A percentile compares a stretch with the other conserved stretches of the same genome.
Conservation (phyloP, 305 asterid species). For the Nicotiana rustica region DNA sequence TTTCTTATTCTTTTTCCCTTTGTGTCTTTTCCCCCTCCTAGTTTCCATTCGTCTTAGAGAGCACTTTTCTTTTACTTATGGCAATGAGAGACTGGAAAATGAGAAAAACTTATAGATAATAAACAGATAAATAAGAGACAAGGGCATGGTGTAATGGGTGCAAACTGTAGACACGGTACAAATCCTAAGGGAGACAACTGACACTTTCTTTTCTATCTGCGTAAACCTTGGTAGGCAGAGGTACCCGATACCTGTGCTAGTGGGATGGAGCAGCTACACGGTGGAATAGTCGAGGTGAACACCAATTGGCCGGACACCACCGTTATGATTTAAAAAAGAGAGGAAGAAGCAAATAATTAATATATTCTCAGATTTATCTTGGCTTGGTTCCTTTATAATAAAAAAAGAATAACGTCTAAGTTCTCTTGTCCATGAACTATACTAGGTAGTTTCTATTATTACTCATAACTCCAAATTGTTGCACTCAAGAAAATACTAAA, state of each 20-base stretch:
- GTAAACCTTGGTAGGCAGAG: not conserved
- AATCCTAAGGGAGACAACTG: not conserved
- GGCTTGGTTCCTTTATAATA: not conserved
- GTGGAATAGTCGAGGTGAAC: not conserved
- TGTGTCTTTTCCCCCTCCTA: not conserved
- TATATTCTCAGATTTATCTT: not conserved
- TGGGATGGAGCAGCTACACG: not conserved
- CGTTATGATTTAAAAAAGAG: not conserved
- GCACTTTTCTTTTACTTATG: not conserved
- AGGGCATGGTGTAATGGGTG: not conserved
- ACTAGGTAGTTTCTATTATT: not conserved
- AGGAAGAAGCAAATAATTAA: not conserved
- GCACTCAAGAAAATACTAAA: not conserved
- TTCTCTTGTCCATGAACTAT: constrained; percentile 8
- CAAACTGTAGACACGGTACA: not conserved
- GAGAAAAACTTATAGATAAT: not conserved
- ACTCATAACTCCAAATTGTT: not conserved
- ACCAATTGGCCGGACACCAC: not conserved
- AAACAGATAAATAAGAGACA: not conserved
- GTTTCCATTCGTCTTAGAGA: not conserved
- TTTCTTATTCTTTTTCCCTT: not conserved
- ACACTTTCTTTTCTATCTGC: not conserved
- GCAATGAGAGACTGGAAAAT: constrained; percentile 16
- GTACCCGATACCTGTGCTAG: not conserved
- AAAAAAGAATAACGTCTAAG: not conserved